phyloP scores from a whole-genome alignment of 352 stramenopile species.

The Pythium graminicola region DNA sequence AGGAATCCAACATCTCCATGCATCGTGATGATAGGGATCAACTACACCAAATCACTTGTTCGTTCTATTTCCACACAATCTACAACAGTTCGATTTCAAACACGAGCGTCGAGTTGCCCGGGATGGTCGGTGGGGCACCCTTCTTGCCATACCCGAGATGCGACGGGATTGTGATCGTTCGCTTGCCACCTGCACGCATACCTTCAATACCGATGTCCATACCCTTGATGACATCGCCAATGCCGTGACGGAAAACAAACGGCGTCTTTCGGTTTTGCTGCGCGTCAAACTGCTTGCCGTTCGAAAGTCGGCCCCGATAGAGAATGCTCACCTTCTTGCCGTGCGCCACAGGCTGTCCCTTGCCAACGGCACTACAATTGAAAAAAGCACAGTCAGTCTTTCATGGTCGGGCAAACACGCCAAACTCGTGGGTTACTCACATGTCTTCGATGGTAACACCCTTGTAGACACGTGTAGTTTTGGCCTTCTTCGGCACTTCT shows the following conservation, averaged over 20 bases:
- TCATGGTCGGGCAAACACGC: background rate
- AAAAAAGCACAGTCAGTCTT: background rate
- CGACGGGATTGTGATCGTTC: slow-evolving; percentile 89
- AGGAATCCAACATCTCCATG: too few relatives aligned
- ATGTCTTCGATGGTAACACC: slow-evolving; percentile 74
- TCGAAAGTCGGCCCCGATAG: slow-evolving; percentile 72
- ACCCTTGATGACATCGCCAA: slow-evolving; percentile 92
- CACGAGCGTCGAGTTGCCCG: slow-evolving; percentile 89
- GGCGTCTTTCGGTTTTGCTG: slow-evolving; percentile 76
- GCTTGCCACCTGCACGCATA: slow-evolving; percentile 86
- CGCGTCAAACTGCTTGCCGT: slow-evolving; percentile 83
- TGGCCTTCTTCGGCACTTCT: slow-evolving; percentile 75
- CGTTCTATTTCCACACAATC: slow-evolving; percentile 21
- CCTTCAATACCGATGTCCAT: slow-evolving; percentile 94
- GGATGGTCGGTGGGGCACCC: slow-evolving; percentile 77
- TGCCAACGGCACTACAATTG: slow-evolving; percentile 52
- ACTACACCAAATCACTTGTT: too few relatives aligned
- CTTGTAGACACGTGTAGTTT: slow-evolving; percentile 60
- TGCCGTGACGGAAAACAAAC: slow-evolving; percentile 79
- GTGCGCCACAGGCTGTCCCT: slow-evolving; percentile 46
- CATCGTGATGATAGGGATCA: too few relatives aligned
- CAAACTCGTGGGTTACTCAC: slow-evolving; percentile 27
- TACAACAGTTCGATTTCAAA: slow-evolving; percentile 93
- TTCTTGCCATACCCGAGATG: slow-evolving; percentile 92
- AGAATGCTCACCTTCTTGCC: slow-evolving; percentile 77